These are phyloP conservation scores for Sodiomyces alkalinus DNA, from an alignment of 2,329 filamentous ascomycete genomes.

Conservation along the genomic window DNA sequence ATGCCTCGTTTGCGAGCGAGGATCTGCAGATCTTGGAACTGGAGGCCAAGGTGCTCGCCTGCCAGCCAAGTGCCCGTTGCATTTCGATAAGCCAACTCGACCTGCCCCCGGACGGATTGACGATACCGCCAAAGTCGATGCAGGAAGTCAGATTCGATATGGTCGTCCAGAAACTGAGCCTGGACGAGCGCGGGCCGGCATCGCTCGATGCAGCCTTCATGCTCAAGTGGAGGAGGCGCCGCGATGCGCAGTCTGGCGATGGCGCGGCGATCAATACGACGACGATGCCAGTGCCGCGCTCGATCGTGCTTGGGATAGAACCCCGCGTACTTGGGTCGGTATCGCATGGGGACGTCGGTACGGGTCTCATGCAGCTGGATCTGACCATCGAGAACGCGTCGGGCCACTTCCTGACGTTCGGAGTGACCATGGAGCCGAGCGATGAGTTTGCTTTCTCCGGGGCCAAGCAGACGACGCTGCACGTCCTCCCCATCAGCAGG, in stretches of 20 bases:
- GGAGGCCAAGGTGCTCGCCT: constrained; percentile 42
- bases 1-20: constrained; percentile 64
- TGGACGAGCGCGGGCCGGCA: constrained; percentile 70
- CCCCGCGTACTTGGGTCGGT: constrained; percentile 63
- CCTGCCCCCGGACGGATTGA: constrained; percentile 24
- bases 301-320: constrained; percentile 68
- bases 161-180: constrained; percentile 55
- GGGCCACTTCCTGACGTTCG: constrained; percentile 87
- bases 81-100: constrained; percentile 23
- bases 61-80: constrained; percentile 49
- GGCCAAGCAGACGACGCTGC: constrained; percentile 63
- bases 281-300: constrained; percentile 60
- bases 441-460: constrained; percentile 91
- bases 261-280: constrained; percentile 38
- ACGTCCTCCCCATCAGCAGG: constrained; percentile 69
- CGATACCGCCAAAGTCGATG: constrained; percentile 51
- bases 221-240: constrained; percentile 59
- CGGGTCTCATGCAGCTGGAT: constrained; percentile 28
- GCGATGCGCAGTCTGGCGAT: constrained; percentile 12
- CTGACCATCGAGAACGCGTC: constrained; percentile 83
- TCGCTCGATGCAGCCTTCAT: constrained; percentile 60
- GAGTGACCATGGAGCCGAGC: constrained; percentile 78
- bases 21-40: constrained; percentile 50
- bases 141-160: constrained; percentile 60
- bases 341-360: constrained; percentile 22